A percentile compares a stretch with the other conserved stretches of the same genome.
Evolutionary conservation across 2,329 filamentous ascomycete genomes (phyloP).

Genomic region (Talaromyces pinophilus): DNA sequence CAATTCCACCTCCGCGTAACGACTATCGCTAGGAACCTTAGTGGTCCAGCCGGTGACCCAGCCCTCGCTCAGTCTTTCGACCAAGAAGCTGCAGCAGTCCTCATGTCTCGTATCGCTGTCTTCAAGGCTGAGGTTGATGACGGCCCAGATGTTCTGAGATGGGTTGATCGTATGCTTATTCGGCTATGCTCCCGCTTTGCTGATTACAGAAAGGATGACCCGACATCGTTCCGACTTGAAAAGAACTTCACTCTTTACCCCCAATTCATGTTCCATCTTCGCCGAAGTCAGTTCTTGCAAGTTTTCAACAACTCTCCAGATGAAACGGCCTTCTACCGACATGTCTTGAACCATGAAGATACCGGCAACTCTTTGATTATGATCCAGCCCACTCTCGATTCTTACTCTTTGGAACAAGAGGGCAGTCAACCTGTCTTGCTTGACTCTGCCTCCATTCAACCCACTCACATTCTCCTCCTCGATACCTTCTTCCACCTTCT

Average conservation of each 20-base stretch:
- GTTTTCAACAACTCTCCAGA: constrained; percentile 99
- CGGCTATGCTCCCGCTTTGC: constrained; percentile 93
- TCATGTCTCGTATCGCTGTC: constrained; percentile 98
- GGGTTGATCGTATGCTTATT: constrained; percentile 99
- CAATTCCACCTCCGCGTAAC: constrained; percentile 96
- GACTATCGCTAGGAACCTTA: constrained; percentile 86
- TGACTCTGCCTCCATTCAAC: constrained; percentile 94
- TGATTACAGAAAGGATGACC: constrained; percentile 97
- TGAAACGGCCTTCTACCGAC: constrained; percentile 97
- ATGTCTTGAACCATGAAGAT: constrained; percentile 96
- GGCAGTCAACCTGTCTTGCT: constrained; percentile 90
- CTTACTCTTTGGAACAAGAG: constrained; percentile 95
- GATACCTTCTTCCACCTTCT: constrained; percentile 99
- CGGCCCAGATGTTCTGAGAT: constrained; percentile 94
- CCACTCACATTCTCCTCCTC: constrained; percentile 86
- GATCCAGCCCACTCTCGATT: constrained; percentile 97
- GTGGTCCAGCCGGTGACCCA: constrained; percentile 89
- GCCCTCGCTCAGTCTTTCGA: constrained; percentile 97
- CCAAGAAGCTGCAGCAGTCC: constrained; percentile 92
- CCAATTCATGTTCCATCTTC: constrained; percentile 99
- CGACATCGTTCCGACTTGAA: constrained; percentile 92
- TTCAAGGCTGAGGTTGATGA: constrained; percentile 99
- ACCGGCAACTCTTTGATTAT: constrained; percentile 95
- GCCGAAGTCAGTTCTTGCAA: constrained; percentile 94
- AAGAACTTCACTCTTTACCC: constrained; percentile 99